Conservation (phyloP, 2,329 filamentous ascomycete species). For the Penicillium sp. region DNA sequence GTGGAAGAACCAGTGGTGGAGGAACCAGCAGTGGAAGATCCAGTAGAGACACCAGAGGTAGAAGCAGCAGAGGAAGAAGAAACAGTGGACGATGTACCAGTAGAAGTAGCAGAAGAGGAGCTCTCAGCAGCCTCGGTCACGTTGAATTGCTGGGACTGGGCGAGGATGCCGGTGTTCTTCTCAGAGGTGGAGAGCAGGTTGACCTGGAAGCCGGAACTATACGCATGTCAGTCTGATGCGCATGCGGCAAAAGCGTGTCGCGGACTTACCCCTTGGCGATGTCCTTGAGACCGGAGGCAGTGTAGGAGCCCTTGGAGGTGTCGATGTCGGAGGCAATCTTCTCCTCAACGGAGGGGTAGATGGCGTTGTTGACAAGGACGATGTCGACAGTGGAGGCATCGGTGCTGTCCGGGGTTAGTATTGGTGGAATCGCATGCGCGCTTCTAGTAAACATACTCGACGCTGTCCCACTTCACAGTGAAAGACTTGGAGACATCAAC, state of each 20-base stretch:
- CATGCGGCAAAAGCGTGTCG: too few species aligned
- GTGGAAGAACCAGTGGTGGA: constrained; percentile 8
- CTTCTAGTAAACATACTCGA: constrained; percentile 29
- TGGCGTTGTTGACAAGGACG: constrained; percentile 42
- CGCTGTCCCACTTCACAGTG: constrained; percentile 42
- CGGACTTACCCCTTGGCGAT: constrained; percentile 24
- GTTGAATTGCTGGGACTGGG: constrained; percentile 41
- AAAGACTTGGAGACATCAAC: constrained; percentile 37
- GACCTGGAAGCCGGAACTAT: constrained; percentile 42
- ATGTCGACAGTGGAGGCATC: constrained; percentile 44
- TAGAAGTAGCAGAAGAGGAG: constrained; percentile 20
- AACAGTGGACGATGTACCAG: constrained; percentile 14
- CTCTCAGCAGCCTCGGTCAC: constrained; percentile 22
- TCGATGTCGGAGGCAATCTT: constrained; percentile 39
- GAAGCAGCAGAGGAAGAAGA: constrained; percentile 11
- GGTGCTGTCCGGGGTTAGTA: constrained; percentile 27
- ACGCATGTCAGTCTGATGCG: constrained; percentile 3
- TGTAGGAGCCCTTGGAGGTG: constrained; percentile 39
- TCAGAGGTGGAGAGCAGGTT: constrained; percentile 38
- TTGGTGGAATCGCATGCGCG: not conserved
- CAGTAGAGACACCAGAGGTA: constrained; percentile 14
- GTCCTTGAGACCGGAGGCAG: constrained; percentile 30
- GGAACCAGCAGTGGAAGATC: constrained; percentile 10
- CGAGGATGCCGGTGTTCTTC: constrained; percentile 43
- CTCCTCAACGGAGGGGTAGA: constrained; percentile 34